Evolutionary conservation across 2,329 filamentous ascomycete genomes (phyloP).

Genomic region (Sphaerulina populicola): DNA sequence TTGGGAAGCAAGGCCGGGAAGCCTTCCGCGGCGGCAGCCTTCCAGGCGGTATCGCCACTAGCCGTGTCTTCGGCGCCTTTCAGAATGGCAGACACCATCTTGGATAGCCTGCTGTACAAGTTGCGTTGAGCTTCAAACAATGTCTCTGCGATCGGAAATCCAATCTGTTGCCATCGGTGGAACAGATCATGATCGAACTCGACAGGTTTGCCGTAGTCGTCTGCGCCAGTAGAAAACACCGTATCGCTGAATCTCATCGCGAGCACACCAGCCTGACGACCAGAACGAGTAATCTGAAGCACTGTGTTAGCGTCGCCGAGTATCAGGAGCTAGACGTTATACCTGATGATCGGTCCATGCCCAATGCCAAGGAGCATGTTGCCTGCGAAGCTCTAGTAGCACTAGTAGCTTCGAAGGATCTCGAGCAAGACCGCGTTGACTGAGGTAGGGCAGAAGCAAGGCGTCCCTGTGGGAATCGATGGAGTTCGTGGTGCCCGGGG

Average conservation of each 20-base stretch:
- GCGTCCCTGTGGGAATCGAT: not conserved
- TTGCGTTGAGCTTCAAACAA: conserved; percentile 5
- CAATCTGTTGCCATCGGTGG: conserved; percentile 1
- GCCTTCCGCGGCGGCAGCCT: too few relatives aligned
- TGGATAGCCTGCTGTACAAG: not conserved
- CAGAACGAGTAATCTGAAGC: not conserved
- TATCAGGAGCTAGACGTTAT: not conserved
- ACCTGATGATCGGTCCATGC: not conserved
- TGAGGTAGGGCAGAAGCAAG: not conserved
- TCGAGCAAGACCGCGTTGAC: not conserved
- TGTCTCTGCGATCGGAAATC: conserved; percentile 6
- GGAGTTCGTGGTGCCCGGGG: not conserved
- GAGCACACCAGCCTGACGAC: conserved; percentile 3
- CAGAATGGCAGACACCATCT: too few relatives aligned
- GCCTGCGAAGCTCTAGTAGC: not conserved
- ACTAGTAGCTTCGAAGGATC: not conserved
- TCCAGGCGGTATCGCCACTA: too few relatives aligned
- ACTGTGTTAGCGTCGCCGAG: too few relatives aligned
- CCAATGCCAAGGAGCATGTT: not conserved
- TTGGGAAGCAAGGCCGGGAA: too few relatives aligned
- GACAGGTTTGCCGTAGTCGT: not conserved
- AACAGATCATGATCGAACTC: not conserved
- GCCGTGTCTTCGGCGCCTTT: too few relatives aligned
- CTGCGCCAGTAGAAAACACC: not conserved
- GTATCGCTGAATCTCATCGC: not conserved